Evolutionary conservation across 169 alveolate species (phyloP), one percentile per base, ranked within the genome.

Genomic region (Plasmodium cynomolgi): DNA sequence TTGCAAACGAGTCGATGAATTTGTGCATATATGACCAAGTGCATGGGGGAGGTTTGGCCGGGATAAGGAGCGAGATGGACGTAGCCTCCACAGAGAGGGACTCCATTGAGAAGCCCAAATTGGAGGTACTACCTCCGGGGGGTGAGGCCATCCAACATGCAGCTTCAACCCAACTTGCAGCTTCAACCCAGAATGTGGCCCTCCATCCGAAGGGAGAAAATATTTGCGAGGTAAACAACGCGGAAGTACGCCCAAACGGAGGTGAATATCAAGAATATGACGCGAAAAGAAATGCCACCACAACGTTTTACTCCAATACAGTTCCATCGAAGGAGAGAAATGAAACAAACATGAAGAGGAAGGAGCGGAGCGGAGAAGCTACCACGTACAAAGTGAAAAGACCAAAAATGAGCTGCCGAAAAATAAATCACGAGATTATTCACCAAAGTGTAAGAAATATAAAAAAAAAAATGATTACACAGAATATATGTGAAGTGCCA

Each of bases 401-500:
- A 81, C 56, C 56, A 50, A 81, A 56, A 83, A 83, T 29, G 34
- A 50, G 6, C 11, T 34, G 15, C 37, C 62, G 62, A 56, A 33
- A 88, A 17, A 79, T 88, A 17, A 26, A 80, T 50, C 47, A 88
- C 47, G 94, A 73, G 31, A 50, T 88, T 34, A 79, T 88, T 29
- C 72, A 79, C 17, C 90, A 88, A 56, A 79, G 94, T 68, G 80
- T 88, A 62, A 88, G 81, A 34, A 88, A 88, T 62, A 80, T 88
- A 58, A 88, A 88, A 50, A 88, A 88, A 58, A 88, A 88, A 68
- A 88, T 88, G 86, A 58, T 72, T 62, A 88, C 86, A 23, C 84
- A 88, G 20, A 88, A 88, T 88, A 79, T 77, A 58, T 88, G 94
- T 80, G 72, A 96, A 93, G 85, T 99, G 62, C 99, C 99, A 1